These are phyloP conservation scores for Candida fluviatilis DNA, from an alignment of 805 yeast species.

Conservation along the genomic window DNA sequence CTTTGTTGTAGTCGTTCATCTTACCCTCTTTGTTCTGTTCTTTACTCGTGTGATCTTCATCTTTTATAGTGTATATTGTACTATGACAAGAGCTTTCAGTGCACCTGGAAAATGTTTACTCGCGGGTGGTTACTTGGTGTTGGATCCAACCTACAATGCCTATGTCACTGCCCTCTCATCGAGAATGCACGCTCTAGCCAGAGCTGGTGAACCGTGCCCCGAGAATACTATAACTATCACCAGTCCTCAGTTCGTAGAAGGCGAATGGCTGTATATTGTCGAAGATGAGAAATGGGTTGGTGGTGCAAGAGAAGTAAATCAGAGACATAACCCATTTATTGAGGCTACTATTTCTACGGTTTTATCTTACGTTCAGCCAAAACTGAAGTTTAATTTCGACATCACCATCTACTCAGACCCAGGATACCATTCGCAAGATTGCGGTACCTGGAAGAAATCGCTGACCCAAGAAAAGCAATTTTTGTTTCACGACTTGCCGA, in stretches of 20 bases:
- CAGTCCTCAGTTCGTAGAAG: conserved; percentile 76
- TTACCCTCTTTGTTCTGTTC: too few relatives aligned
- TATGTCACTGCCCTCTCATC: conserved; percentile 86
- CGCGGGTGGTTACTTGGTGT: conserved; percentile 92
- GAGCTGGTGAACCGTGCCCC: conserved; percentile 6
- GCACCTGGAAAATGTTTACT: conserved; percentile 95
- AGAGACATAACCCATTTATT: conserved; percentile 65
- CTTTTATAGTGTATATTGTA: too few relatives aligned
- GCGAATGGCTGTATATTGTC: conserved; percentile 60
- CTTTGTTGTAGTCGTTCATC: too few relatives aligned
- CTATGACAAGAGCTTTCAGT: conserved; percentile 54
- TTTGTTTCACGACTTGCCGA: conserved; percentile 54
- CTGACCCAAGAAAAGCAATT: conserved; percentile 43
- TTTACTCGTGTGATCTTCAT: too few relatives aligned
- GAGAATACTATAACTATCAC: conserved; percentile 37
- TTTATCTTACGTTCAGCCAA: conserved; percentile 46
- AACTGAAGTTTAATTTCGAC: conserved; percentile 24
- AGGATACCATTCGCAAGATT: conserved; percentile 79
- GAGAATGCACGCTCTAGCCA: conserved; percentile 76
- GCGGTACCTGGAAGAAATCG: conserved; percentile 33
- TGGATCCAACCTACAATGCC: conserved; percentile 70
- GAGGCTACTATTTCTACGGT: conserved; percentile 58
- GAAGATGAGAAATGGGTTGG: conserved; percentile 12
- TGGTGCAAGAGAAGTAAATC: conserved; percentile 23
- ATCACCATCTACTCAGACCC: conserved; percentile 79